Conservation (phyloP, 192 early-diverging fungal species). For the Thamnidium elegans region DNA sequence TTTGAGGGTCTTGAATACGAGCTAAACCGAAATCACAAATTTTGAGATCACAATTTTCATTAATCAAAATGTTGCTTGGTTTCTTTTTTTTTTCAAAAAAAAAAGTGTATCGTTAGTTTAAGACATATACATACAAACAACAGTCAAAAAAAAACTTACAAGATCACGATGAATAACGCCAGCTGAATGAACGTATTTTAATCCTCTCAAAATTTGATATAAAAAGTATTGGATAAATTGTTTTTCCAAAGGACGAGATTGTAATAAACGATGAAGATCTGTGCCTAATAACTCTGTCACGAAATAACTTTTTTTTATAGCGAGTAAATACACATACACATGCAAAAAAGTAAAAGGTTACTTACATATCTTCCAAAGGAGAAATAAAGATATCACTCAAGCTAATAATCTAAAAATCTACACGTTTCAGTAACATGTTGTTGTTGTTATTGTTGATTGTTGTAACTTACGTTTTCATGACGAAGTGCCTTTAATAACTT, state of each 20-base stretch:
- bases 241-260: conserved; percentile 86
- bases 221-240: conserved; percentile 98
- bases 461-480: conserved; percentile 82
- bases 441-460: neutral
- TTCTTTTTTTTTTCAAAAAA: conserved; percentile 42
- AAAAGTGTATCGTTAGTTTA: too few relatives aligned
- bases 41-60: conserved; percentile 97
- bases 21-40: conserved; percentile 98
- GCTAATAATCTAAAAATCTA: conserved; percentile 67
- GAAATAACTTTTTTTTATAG: conserved; percentile 64
- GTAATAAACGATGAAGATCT: conserved; percentile 90
- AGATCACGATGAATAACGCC: conserved; percentile 95
- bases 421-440: neutral
- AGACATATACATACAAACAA: neutral
- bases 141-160: conserved; percentile 37
- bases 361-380: conserved; percentile 86
- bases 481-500: conserved; percentile 89
- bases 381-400: conserved; percentile 93
- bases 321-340: neutral
- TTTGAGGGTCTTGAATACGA: conserved; percentile 89
- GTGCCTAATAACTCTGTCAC: conserved; percentile 95
- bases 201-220: conserved; percentile 90
- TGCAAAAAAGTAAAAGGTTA: neutral
- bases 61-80: conserved; percentile 95
- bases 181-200: conserved; percentile 94